These are phyloP conservation scores for Protomyces lactucae-debilis DNA, from an alignment of 1,139 yeast genomes.

Conservation along the genomic window DNA sequence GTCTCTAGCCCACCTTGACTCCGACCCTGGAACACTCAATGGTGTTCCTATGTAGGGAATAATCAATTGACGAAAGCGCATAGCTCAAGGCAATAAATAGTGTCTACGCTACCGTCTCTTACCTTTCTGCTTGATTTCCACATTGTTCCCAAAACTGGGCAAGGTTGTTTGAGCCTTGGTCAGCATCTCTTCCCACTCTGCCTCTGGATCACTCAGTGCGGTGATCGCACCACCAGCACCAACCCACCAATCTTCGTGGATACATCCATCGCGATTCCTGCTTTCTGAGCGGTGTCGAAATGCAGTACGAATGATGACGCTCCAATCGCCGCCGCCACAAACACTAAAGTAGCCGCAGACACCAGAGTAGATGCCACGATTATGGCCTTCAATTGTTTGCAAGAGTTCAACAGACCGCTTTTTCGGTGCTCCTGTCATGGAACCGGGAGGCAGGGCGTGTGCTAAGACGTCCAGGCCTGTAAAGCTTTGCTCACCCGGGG, in stretches of 20 bases:
- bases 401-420: slow-evolving; percentile 82
- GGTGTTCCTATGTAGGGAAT: no score
- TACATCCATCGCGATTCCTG: slow-evolving; percentile 30
- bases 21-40: no score
- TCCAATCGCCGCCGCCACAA: slow-evolving; percentile 84
- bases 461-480: slow-evolving; percentile 74
- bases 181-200: slow-evolving; percentile 91
- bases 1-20: no score
- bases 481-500: slow-evolving; percentile 38
- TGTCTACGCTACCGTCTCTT: no score
- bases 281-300: slow-evolving; percentile 65
- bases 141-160: slow-evolving; percentile 39
- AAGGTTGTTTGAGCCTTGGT: slow-evolving; percentile 74
- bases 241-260: slow-evolving; percentile 57
- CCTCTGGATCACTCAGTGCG: slow-evolving; percentile 69
- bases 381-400: slow-evolving; percentile 47
- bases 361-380: slow-evolving; percentile 87
- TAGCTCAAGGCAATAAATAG: no score
- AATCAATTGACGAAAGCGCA: no score
- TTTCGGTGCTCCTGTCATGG: slow-evolving; percentile 99
- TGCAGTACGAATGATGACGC: slow-evolving; percentile 83
- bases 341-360: slow-evolving; percentile 94
- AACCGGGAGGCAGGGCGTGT: slow-evolving; percentile 89
- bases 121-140: not conserved
- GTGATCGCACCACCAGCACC: slow-evolving; percentile 99